Percentiles rank a stretch among this genome's conserved stretches.
Evolutionary conservation across 2,329 filamentous ascomycete genomes (phyloP).

Genomic region (Verruconis gallopava): DNA sequence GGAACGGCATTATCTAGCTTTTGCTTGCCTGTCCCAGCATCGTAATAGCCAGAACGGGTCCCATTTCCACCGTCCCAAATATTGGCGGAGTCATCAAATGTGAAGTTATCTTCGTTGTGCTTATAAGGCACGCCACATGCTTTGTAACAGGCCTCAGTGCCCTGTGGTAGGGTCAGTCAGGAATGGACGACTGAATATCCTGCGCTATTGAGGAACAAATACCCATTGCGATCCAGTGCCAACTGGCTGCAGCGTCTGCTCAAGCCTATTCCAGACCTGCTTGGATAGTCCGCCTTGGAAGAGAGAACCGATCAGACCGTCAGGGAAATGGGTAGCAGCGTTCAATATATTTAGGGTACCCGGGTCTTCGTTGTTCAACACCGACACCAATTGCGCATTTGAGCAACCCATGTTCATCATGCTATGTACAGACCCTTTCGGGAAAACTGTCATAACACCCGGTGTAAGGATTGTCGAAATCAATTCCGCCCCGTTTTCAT

Average conservation of each 20-base stretch:
- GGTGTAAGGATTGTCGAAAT: slow-evolving; percentile 30
- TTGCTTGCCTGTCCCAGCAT: background rate
- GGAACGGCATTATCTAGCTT: no score
- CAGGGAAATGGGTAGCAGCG: background rate
- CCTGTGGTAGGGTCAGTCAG: no score
- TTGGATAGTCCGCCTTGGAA: background rate
- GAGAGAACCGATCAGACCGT: background rate
- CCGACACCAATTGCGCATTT: slow-evolving; percentile 36
- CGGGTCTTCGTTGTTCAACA: slow-evolving; percentile 35
- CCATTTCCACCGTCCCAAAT: background rate
- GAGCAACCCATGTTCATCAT: slow-evolving; percentile 28
- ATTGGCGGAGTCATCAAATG: background rate
- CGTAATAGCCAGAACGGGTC: background rate
- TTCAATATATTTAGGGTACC: slow-evolving; percentile 38
- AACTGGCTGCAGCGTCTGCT: background rate
- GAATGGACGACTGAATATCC: no score
- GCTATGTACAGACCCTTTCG: slow-evolving; percentile 33
- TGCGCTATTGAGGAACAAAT: no score
- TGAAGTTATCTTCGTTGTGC: background rate
- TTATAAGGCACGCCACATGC: background rate
- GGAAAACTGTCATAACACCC: slow-evolving; percentile 39
- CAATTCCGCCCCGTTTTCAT: slow-evolving; percentile 36
- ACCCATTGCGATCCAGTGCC: background rate
- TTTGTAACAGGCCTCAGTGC: background rate
- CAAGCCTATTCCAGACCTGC: background rate